Evolutionary conservation across 2,329 filamentous ascomycete species (phyloP), one percentile per base, ranked within the genome.

Genomic region (Tolypocladium paradoxum): DNA sequence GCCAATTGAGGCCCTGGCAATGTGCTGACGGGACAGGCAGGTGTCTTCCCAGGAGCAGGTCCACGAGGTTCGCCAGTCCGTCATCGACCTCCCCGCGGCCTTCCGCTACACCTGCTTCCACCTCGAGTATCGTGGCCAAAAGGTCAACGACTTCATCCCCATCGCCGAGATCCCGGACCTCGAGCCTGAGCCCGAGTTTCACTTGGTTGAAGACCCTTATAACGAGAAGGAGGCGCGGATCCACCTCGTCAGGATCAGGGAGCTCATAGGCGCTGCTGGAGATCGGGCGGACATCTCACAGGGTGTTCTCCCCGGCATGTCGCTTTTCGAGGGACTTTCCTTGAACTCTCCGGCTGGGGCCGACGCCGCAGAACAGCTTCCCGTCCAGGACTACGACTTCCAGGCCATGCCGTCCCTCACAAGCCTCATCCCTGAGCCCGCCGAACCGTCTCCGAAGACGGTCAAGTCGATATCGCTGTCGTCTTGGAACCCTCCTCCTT

Each of bases 71-170:
- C 88, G 93, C 60, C 93, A 97, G 73, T 92, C 91, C 57, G 88
- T 99, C 68, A 90, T 96, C 73, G 93, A 99, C 72, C 80, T 90
- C 49, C 93, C 93, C 6, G 80, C 86, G 55, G 95, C 92, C 50
- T 93, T 96, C 74, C 90, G 95, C 71, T 96, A 96, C 76, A 95
- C 93, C 51, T 99, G 93, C 77, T 99, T 99, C 76, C 93, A 99
- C 73, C 84, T 99, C 63, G 91, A 97, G 73, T 85, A 91, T 73
- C 85, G 88, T 55, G 89, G 90, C 61, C 77, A 88, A 71, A 87
- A 88, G 59, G 86, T 99, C 78, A 97, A 97, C 70, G 93, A 99
- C 71, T 97, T 93, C 64, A 81, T 95, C 55, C 87, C 95, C 68
- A 81, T 99, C 57, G 90, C 89, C 52, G 92, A 99, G 67, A 87